Evolutionary conservation across 1,139 yeast genomes (phyloP), one percentile per base, ranked within the genome.

Genomic region (Candida tunisiensis): DNA sequence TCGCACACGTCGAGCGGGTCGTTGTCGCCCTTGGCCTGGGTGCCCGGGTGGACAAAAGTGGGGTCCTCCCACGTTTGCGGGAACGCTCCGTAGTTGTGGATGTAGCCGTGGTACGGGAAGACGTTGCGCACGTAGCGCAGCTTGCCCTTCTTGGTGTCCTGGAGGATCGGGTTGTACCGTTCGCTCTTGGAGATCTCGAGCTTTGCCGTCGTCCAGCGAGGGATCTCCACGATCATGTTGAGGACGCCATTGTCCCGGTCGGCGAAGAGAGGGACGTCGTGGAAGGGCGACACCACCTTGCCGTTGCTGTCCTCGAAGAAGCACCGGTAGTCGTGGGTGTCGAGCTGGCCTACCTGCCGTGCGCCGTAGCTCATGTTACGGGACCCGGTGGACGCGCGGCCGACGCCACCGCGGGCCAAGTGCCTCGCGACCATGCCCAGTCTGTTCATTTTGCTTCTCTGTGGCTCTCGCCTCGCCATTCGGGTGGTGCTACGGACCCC

Each of bases 41-140:
- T 74, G 49, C 74, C 88, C 37, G 79, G 74, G 33, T 42, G 38
- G 17, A 34, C 29, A 57, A 74, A 77, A 40, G 69, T 69, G 32
- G 91, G 91, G 45, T 82, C 92, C 55, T 82, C 94, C 93, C 93
- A 82, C 18, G 94, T 82, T 55, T 80, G 93, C 30, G 94, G 93
- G 60, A 82, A 70, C 17, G 93, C 93, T 44, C 94, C 94, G 48
- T 82, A 82, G 61, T 80, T 82, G 59, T 78, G 93, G 39, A 80
- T 75, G 57, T 80, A 80, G 34, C 94, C 94, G 45, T 78, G 82
- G 55, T 70, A 77, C 22, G 94, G 94, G 68, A 79, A 82, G 44
- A 82, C 66, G 60, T 82, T 82, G 55, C 80, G 65, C 24, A 82
- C 92, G 41, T 71, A 82, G 52, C 94, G 65, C 35, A 78, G 71